Conservation (phyloP, 2,329 filamentous ascomycete genomes). For the Fusarium azukiicola region DNA sequence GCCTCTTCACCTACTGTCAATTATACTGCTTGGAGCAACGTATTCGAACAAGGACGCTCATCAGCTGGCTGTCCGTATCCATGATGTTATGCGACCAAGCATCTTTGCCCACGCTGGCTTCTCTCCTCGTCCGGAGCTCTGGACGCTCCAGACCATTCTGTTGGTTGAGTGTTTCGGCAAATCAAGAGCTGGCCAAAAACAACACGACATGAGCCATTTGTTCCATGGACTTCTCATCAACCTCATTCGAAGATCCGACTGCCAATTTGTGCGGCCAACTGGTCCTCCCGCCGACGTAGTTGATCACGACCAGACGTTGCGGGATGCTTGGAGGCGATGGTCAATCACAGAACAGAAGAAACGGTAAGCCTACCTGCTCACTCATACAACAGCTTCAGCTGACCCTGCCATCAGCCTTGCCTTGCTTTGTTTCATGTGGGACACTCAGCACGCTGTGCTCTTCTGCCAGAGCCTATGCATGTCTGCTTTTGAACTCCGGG, state of each 20-base stretch:
- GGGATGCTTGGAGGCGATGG: constrained; percentile 74
- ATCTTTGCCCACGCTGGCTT: constrained; percentile 80
- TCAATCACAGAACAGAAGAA: constrained; percentile 79
- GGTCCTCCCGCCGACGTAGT: constrained; percentile 49
- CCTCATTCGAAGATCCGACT: constrained; percentile 62
- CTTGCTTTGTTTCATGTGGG: constrained; percentile 83
- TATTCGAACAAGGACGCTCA: constrained; percentile 80
- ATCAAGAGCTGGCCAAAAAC: constrained; percentile 79
- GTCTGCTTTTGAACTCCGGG: constrained; percentile 81
- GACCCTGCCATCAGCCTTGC: constrained; percentile 64
- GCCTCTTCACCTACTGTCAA: constrained; percentile 73
- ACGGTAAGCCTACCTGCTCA: constrained; percentile 60
- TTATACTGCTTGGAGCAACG: constrained; percentile 80
- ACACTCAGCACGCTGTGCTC: constrained; percentile 81
- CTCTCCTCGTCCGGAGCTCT: constrained; percentile 78
- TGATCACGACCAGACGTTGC: constrained; percentile 62
- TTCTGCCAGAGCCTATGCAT: constrained; percentile 85
- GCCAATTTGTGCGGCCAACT: constrained; percentile 58
- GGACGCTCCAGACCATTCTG: constrained; percentile 81
- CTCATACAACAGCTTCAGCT: neutral
- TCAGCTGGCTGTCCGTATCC: constrained; percentile 80
- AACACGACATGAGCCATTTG: constrained; percentile 82
- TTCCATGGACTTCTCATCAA: constrained; percentile 67
- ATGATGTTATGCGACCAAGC: constrained; percentile 78
- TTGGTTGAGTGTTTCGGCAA: constrained; percentile 84